Conservation (phyloP, 73 alveolate species). For the Paramecium primaurelia region DNA sequence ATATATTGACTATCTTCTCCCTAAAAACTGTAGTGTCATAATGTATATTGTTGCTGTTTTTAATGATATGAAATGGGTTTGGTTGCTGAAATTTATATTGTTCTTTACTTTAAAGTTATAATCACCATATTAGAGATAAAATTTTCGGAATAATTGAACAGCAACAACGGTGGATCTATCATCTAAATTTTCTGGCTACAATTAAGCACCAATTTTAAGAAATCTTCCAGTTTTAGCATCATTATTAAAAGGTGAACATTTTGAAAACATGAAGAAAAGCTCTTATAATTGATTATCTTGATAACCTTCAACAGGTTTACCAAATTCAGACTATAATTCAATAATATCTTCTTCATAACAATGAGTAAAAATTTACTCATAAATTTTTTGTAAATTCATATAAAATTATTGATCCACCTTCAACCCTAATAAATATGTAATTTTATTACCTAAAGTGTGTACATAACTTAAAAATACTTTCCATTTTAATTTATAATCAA, state of each 20-base stretch:
- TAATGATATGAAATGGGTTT: background rate
- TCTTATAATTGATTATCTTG: background rate
- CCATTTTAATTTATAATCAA: background rate
- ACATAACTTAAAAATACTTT: background rate
- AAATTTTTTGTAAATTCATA: background rate
- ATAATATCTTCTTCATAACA: background rate
- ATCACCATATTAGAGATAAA: background rate
- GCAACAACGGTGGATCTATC: conserved; percentile 16
- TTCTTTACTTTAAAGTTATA: background rate
- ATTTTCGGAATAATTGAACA: conserved; percentile 26
- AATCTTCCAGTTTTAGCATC: background rate
- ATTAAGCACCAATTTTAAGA: background rate
- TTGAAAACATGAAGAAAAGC: background rate
- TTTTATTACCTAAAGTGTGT: background rate
- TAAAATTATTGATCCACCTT: background rate
- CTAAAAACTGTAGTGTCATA: background rate
- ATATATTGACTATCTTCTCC: background rate
- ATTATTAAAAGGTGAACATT: background rate
- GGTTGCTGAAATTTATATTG: background rate
- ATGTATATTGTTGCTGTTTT: background rate
- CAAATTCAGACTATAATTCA: background rate
- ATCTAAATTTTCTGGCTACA: background rate
- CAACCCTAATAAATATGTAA: background rate
- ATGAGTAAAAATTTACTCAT: background rate
- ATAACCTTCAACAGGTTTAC: background rate